Evolutionary conservation across 192 early-diverging fungal species (phyloP).

Genomic region (Cetraspora pellucida): DNA sequence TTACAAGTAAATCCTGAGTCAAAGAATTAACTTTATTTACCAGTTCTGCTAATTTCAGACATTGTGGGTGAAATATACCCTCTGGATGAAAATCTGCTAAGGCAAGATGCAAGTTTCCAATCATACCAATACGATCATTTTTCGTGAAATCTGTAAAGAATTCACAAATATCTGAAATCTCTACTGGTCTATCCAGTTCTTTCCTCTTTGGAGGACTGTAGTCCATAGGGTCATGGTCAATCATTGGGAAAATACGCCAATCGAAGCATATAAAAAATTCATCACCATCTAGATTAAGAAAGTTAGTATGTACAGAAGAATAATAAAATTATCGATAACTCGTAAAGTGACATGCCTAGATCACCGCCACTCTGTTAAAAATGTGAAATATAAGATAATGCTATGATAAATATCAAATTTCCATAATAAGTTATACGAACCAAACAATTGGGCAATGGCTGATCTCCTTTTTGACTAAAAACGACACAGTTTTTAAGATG

Average conservation of each 20-base stretch:
- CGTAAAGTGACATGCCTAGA: not conserved
- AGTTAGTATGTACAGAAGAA: not conserved
- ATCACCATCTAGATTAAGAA: not conserved
- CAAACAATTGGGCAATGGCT: constrained; percentile 71
- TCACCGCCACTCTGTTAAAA: not conserved
- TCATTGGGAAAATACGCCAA: constrained; percentile 45
- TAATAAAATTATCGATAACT: not conserved
- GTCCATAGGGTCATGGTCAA: constrained; percentile 51
- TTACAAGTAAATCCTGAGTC: not conserved
- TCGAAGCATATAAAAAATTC: constrained; percentile 51
- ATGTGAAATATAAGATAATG: not conserved
- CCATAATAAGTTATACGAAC: constrained; percentile 66
- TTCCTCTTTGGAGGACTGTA: constrained; percentile 42
- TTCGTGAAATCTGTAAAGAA: constrained; percentile 69
- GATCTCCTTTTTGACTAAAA: constrained; percentile 65
- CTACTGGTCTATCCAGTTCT: constrained; percentile 41
- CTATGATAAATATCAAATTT: not conserved
- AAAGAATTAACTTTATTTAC: not conserved
- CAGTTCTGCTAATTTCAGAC: constrained; percentile 62
- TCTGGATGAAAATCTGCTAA: constrained; percentile 50
- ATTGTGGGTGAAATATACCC: constrained; percentile 54
- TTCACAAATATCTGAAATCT: constrained; percentile 50
- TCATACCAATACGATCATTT: constrained; percentile 64
- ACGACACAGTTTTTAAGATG: constrained; percentile 71
- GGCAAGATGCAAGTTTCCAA: constrained; percentile 69